Conservation (phyloP, 2,329 filamentous ascomycete genomes). For the Microdochium bolleyi region DNA sequence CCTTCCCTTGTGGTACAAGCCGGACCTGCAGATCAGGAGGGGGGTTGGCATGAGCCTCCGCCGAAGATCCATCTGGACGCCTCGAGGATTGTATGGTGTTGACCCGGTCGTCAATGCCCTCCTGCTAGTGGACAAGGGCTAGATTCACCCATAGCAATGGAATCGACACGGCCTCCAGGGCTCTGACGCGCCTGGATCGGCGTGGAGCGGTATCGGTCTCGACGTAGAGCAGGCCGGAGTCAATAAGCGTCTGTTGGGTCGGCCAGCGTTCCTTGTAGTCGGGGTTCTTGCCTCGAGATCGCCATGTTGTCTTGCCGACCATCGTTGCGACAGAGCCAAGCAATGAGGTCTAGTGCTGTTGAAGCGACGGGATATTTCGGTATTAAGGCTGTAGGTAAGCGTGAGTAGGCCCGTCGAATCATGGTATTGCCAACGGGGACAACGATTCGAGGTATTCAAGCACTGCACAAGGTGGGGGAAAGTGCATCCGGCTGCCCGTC, state of each 20-base stretch:
- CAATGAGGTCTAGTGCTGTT: background rate
- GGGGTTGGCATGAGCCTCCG: conserved; percentile 3
- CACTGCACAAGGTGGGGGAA: too few species aligned
- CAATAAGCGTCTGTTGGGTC: conserved; percentile 16
- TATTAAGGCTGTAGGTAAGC: too few species aligned
- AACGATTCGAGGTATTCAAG: too few species aligned
- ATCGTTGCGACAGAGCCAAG: background rate
- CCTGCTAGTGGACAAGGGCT: conserved; percentile 14
- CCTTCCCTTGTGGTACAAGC: background rate
- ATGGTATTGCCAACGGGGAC: too few species aligned
- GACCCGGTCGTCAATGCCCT: conserved; percentile 10
- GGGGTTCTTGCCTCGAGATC: background rate
- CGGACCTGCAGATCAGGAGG: background rate
- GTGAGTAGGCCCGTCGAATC: too few species aligned
- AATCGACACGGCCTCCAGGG: conserved; percentile 9
- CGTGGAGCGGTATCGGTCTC: conserved; percentile 1
- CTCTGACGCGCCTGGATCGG: conserved; percentile 4
- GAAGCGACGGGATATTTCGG: too few species aligned
- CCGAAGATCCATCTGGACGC: conserved; percentile 5
- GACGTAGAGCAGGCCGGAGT: conserved; percentile 4
- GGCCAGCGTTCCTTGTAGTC: conserved; percentile 14
- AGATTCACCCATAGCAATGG: conserved; percentile 12
- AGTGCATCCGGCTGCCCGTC: too few species aligned
- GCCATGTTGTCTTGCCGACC: background rate
- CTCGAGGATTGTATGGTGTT: conserved; percentile 8